Evolutionary conservation across 306 rosid species (phyloP), one percentile per base, ranked within the genome.

Genomic region (Cicer chorassanicum): DNA sequence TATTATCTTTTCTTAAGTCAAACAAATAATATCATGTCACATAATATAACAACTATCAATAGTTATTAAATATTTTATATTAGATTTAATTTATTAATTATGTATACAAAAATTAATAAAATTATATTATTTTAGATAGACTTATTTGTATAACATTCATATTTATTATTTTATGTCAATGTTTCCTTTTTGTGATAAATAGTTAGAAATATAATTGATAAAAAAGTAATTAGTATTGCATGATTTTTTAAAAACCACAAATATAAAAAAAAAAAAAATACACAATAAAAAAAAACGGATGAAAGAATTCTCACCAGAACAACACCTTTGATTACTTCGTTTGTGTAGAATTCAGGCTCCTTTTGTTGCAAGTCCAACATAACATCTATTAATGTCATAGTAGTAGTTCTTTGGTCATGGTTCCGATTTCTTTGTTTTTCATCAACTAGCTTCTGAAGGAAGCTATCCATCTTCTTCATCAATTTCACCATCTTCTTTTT

Each of bases 281-380:
- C n/a, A n/a, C n/a, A 16, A 16, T 16, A 16, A 16, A 16, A 0
- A 9, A 44, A 44, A 12, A 44, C 3, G 7, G 13, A 8, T 44
- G 11, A 44, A 50, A 6, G 5, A 48, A 49, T 11, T 13, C 68
- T 62, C 13, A 62, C 89, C 72, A 80, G 18, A 12, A 84, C 40
- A 5, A 76, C 72, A 1, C 80, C 86, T 57, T 84, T 84, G 15
- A 87, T 15, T 0, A 76, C 82, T 21, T 84, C 81, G 4, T 76
- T 49, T 0, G 82, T 60, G 38, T 76, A 84, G 54, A 73, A 66
- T 0, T 82, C 39, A 3, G 82, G 88, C 1, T 84, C 80, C 1
- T 43, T 48, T 21, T 82, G 18, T 55, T 82, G 82, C 56, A 73
- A 60, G 6, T 77, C 65, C 43, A 87, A 43, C 79, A 84, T 9